Conservation (phyloP, 352 stramenopile species). For the Detonula confervacea region DNA sequence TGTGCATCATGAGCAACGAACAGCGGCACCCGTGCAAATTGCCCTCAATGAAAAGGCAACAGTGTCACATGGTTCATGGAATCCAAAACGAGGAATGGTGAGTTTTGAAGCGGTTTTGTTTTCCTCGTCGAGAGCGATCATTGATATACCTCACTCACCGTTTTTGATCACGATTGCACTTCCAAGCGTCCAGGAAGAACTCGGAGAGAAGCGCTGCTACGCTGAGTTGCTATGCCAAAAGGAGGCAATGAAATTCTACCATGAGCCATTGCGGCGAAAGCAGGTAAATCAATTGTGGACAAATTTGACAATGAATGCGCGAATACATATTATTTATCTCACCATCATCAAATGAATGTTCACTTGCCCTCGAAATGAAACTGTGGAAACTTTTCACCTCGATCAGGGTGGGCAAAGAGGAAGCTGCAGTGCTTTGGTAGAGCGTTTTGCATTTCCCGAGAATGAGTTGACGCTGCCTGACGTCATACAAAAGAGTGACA, state of each 20-base stretch:
- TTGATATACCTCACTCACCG: neutral
- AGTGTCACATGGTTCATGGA: slow-evolving; percentile 29
- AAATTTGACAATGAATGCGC: too few species aligned
- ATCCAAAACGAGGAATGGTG: slow-evolving; percentile 40
- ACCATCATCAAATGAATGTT: too few species aligned
- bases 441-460: slow-evolving; percentile 34
- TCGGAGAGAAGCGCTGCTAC: slow-evolving; percentile 36
- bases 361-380: too few species aligned
- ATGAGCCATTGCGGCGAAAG: slow-evolving; percentile 15
- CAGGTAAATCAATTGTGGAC: slow-evolving; percentile 5
- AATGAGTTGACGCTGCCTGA: slow-evolving; percentile 32
- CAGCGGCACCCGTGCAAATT: slow-evolving; percentile 13
- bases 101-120: neutral
- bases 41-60: slow-evolving; percentile 23
- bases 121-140: too few species aligned
- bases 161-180: too few species aligned
- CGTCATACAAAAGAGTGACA: slow-evolving; percentile 18
- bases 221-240: slow-evolving; percentile 25
- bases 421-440: slow-evolving; percentile 25
- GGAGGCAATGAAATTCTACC: slow-evolving; percentile 39
- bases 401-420: slow-evolving; percentile 7
- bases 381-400: too few species aligned
- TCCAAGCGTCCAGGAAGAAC: slow-evolving; percentile 30
- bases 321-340: too few species aligned
- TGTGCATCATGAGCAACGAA: slow-evolving; percentile 3